Conservation (phyloP, 2,329 filamentous ascomycete genomes). For the Colletotrichum cereale region DNA sequence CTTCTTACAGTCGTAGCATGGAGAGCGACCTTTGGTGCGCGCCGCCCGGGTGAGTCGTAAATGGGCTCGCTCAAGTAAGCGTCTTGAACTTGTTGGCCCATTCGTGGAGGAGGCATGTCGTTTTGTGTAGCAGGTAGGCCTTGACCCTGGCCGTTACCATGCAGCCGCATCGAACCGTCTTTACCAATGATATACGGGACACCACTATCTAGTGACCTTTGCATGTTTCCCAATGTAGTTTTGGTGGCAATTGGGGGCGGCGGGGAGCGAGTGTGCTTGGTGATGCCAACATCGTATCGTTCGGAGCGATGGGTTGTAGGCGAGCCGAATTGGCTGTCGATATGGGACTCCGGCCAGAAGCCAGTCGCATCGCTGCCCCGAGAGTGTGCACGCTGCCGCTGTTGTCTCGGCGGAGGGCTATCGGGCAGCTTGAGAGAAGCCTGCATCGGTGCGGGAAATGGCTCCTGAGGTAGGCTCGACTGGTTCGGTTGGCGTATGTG, state of each 20-base stretch:
- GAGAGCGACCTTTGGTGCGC: slow-evolving; percentile 53
- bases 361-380: slow-evolving; percentile 47
- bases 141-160: slow-evolving; percentile 41
- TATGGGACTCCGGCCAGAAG: slow-evolving; percentile 38
- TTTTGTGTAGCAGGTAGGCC: slow-evolving; percentile 42
- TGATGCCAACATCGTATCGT: slow-evolving; percentile 30
- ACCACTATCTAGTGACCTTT: slow-evolving; percentile 33
- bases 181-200: slow-evolving; percentile 51
- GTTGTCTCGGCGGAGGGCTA: slow-evolving; percentile 41
- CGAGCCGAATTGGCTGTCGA: slow-evolving; percentile 38
- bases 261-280: slow-evolving; percentile 31
- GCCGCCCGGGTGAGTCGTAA: slow-evolving; percentile 40
- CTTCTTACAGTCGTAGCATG: slow-evolving; percentile 51
- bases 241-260: slow-evolving; percentile 1
- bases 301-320: slow-evolving; percentile 35
- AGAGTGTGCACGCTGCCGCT: slow-evolving; percentile 41
- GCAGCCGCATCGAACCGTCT: slow-evolving; percentile 54
- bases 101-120: slow-evolving; percentile 39
- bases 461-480: slow-evolving; percentile 42
- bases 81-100: slow-evolving; percentile 41
- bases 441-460: slow-evolving; percentile 35
- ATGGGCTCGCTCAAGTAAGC: slow-evolving; percentile 13
- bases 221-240: neutral
- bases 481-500: slow-evolving; percentile 46
- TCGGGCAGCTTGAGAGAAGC: slow-evolving; percentile 42